These are phyloP conservation scores for Rhodotorula mucilaginosa DNA, from an alignment of 1,284 basidiomycete genomes.

Conservation along the genomic window DNA sequence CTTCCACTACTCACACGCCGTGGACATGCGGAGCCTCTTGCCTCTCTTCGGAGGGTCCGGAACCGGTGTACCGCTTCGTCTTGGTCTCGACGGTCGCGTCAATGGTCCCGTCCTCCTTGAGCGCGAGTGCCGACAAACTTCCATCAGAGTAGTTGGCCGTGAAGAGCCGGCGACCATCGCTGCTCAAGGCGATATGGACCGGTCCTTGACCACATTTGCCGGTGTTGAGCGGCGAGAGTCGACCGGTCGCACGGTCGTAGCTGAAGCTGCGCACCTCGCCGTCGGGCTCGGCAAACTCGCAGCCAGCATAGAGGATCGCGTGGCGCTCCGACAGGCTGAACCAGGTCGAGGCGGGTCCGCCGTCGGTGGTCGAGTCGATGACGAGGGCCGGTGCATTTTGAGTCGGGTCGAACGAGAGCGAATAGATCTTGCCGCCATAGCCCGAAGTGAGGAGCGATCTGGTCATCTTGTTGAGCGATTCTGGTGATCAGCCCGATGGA, in stretches of 20 bases:
- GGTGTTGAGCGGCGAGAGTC: neutral
- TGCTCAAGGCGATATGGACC: constrained; percentile 18
- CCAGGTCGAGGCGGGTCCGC: constrained; percentile 34
- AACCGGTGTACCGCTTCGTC: constrained; percentile 19
- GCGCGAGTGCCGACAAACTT: neutral
- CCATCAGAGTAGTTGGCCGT: constrained; percentile 31
- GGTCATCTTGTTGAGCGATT: neutral
- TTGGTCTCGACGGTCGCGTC: neutral
- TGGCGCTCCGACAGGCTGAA: constrained; percentile 7
- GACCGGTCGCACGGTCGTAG: neutral
- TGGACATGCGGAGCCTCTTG: constrained; percentile 36
- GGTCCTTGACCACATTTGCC: constrained; percentile 19
- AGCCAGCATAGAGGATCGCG: constrained; percentile 29
- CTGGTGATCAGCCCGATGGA: neutral
- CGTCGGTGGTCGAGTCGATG: neutral
- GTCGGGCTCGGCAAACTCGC: constrained; percentile 26
- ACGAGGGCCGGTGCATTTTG: constrained; percentile 1
- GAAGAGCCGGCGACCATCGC: constrained; percentile 14
- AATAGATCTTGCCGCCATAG: constrained; percentile 30
- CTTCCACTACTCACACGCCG: constrained; percentile 13
- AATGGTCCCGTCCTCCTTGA: constrained; percentile 26
- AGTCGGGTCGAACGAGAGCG: constrained; percentile 21
- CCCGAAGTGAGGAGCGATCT: constrained; percentile 17
- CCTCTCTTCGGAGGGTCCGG: constrained; percentile 25
- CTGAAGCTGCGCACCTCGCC: constrained; percentile 14